phyloP scores from a whole-genome alignment of 2,329 filamentous ascomycete genomes.

The Aschersonia sp. region DNA sequence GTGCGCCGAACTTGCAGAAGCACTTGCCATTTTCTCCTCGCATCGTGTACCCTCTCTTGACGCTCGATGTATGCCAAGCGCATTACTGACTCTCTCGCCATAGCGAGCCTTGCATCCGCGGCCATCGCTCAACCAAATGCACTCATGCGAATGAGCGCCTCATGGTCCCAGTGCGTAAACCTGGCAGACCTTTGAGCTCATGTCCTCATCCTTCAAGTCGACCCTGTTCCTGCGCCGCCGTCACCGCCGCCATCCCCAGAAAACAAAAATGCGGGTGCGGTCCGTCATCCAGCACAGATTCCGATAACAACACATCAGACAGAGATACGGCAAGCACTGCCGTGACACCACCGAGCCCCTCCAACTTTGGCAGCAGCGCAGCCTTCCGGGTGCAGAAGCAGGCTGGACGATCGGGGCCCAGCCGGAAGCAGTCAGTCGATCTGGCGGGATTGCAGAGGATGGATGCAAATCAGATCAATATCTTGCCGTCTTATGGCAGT shows the following conservation, averaged over 20 bases:
- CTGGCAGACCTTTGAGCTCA: conserved; percentile 53
- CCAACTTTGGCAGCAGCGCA: conserved; percentile 9
- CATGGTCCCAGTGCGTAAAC: conserved; percentile 57
- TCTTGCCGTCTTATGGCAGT: conserved; percentile 21
- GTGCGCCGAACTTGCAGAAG: not conserved
- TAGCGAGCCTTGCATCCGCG: conserved; percentile 61
- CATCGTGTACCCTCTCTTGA: not conserved
- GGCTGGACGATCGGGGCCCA: conserved; percentile 16
- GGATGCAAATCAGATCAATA: conserved; percentile 36
- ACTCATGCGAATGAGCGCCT: conserved; percentile 52
- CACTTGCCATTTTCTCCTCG: too few species aligned
- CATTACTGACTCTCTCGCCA: not conserved
- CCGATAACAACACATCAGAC: conserved; percentile 9
- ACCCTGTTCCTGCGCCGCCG: conserved; percentile 44
- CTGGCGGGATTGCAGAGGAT: conserved; percentile 33
- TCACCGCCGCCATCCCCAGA: conserved; percentile 50
- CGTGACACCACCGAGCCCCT: conserved; percentile 15
- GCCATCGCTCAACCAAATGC: conserved; percentile 63
- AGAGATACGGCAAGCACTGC: conserved; percentile 10
- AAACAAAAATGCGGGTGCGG: conserved; percentile 42
- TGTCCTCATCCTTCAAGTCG: conserved; percentile 52
- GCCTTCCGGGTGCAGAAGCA: conserved; percentile 31
- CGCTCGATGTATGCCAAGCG: not conserved
- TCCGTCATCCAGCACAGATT: conserved; percentile 11
- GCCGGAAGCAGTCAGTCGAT: conserved; percentile 35